Base-by-base conservation (phyloP, 208 protist species). In the Lotmaria passim region DNA sequence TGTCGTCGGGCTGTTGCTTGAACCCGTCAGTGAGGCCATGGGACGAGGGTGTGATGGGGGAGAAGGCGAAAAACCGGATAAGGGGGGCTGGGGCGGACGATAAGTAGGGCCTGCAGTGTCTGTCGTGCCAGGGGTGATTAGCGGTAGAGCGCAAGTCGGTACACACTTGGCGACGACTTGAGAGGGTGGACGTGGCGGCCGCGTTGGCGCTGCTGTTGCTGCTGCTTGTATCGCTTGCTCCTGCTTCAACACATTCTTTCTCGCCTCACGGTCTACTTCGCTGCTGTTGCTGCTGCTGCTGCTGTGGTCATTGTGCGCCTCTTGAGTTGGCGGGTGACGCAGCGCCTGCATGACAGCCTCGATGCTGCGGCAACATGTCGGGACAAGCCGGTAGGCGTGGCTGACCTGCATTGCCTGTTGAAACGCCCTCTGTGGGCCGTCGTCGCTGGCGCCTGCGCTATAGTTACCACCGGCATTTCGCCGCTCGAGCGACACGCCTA, bases 401-500 rank as follows among this genome's bases (percentile, higher is more conserved):
- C 77, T 83, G 12, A 82, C 75, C 31, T 84, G 68, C 28, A 90
- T 69, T 33, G 83, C 76, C 33, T 79, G 73, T 31, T 80, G 70
- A 72, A 93, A 93, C 36, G 88, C 79, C 21, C 58, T 57, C 64
- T 80, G 69, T 10, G 89, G 84, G 17, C 73, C 82, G 3, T 64
- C 73, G 1, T 12, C 50, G 75, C 33, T 44, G 7, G 8, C 4
- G 55, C 30, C 14, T 10, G 31, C 3, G 24, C 30, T 24, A 5
- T 2, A n/a, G 56, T 26, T 26, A 7, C 57, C 44, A 14, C 33
- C 31, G 23, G 75, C 56, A 34, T 68, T 82, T 23, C 85, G 77
- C 7, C 78, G 79, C 76, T 95, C 88, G 19, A 93, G 80, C 6
- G 92, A 93, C 19, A 93, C 90, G 4, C 88, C 92, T 23, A 97